Evolutionary conservation across 257 asterid genomes (phyloP), one percentile per base, ranked within the genome.

Genomic region (Petunia secreta): DNA sequence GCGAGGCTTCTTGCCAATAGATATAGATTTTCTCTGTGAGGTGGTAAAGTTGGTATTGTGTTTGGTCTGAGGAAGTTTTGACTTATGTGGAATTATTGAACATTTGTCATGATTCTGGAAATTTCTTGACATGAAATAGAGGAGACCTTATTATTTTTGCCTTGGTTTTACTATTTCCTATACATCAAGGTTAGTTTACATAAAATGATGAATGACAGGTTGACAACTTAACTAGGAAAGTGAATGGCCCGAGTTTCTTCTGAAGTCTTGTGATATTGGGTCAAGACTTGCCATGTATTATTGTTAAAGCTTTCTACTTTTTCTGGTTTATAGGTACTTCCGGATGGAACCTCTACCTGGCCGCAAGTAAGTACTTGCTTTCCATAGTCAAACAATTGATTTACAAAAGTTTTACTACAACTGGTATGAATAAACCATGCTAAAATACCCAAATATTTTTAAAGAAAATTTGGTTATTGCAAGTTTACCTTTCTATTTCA

Each of bases 341-440:
- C 95, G 98, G 84, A 81, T 92, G 92, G 99, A 95, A 78, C 98
- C 99, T 88, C 85, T 90, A 71, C 96, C 98, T 15, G 99, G 99
- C 53, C 94, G 97, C 92, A 95, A 95, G 99, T 95, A 92, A 69
- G 99, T 78, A 60, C 14, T 77, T 43, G 40, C 52, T 4, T 54
- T 83, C 60, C 48, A 36, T 7, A 71, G 77, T 48, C 77, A 48
- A 48, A 48, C 77, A 48, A 34, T 71, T 71, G 77, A 48, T 48
- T 38, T 71, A 34, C 25, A 71, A 55, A 71, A 46, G 60, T 71
- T 64, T 34, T 43, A 48, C 50, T 71, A 25, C 25, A 34, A 34
- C 77, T 71, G 50, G 60, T 71, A 46, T 71, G 34, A 50, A 25
- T 10, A 10, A 8, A 48, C 36, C 60, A 71, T 48, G 77, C 60